Evolutionary conservation across 2,329 filamentous ascomycete species (phyloP).

Genomic region (Neoscytalidium dimidiatum): DNA sequence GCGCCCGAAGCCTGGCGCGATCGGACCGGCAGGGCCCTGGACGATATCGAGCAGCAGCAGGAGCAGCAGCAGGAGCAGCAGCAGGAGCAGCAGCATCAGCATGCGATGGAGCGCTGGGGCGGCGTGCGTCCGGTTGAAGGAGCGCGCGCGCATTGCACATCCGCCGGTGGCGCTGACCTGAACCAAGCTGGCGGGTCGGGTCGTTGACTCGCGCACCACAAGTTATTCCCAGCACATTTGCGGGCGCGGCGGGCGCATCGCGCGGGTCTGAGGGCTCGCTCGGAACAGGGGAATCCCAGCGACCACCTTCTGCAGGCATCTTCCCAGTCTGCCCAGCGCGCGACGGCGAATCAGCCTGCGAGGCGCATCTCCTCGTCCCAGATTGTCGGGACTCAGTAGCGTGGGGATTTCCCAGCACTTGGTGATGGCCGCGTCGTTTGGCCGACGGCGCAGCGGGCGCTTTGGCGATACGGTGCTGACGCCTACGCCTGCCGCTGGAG

Average conservation of each 20-base stretch:
- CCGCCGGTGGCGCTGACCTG: neutral
- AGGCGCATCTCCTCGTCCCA: too few species aligned
- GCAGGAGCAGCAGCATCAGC: neutral
- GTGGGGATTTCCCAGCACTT: neutral
- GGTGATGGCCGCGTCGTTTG: neutral
- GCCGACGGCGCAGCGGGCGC: neutral
- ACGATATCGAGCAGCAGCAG: neutral
- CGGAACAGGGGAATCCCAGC: too few species aligned
- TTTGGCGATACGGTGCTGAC: constrained; percentile 5
- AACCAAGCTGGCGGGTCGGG: neutral
- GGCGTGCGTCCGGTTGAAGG: constrained; percentile 9
- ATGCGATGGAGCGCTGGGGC: neutral
- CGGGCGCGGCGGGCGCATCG: neutral
- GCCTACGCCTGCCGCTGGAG: neutral
- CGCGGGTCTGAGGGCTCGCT: too few species aligned
- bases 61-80: too few species aligned
- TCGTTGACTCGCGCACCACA: neutral
- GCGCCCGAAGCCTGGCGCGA: constrained; percentile 1
- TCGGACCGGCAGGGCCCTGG: neutral
- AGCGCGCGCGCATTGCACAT: constrained; percentile 2
- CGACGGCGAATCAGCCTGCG: constrained; percentile 4
- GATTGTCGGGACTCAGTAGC: neutral
- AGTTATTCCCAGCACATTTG: neutral
- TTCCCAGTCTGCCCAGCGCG: neutral
- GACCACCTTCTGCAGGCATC: too few species aligned